Conservation (phyloP, 1,284 basidiomycete species). For the Cryptococcus floricola region DNA sequence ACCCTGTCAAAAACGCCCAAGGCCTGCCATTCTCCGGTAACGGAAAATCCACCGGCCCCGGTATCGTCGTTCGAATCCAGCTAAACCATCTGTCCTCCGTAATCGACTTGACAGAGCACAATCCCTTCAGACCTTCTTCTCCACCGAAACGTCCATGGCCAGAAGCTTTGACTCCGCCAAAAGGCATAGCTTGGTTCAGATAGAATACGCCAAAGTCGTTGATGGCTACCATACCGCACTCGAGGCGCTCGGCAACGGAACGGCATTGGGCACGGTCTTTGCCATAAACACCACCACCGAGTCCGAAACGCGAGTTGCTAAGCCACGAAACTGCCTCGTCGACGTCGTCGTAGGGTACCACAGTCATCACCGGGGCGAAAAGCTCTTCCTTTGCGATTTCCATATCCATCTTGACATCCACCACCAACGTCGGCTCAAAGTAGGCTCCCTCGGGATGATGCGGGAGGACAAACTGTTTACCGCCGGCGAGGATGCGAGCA, state of each 20-base stretch:
- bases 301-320: constrained; percentile 78
- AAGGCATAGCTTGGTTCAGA: constrained; percentile 83
- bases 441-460: constrained; percentile 68
- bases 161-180: constrained; percentile 83
- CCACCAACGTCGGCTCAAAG: constrained; percentile 83
- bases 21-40: constrained; percentile 23
- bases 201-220: constrained; percentile 91
- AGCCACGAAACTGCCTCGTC: constrained; percentile 81
- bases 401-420: constrained; percentile 69
- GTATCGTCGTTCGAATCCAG: constrained; percentile 77
- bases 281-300: constrained; percentile 96
- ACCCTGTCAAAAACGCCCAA: constrained; percentile 73
- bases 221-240: constrained; percentile 95
- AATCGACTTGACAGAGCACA: constrained; percentile 84
- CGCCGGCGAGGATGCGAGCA: constrained; percentile 66
- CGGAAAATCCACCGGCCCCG: constrained; percentile 48
- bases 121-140: constrained; percentile 79
- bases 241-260: constrained; percentile 69
- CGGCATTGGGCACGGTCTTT: constrained; percentile 69
- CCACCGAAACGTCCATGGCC: constrained; percentile 91
- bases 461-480: constrained; percentile 61
- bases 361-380: constrained; percentile 81
- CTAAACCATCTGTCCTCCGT: constrained; percentile 80
- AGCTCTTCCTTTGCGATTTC: constrained; percentile 78
- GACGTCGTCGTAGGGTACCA: constrained; percentile 74